A percentile compares a stretch with the other conserved stretches of the same genome.
Evolutionary conservation across 306 rosid species (phyloP).

Genomic region (Parietaria judaica): DNA sequence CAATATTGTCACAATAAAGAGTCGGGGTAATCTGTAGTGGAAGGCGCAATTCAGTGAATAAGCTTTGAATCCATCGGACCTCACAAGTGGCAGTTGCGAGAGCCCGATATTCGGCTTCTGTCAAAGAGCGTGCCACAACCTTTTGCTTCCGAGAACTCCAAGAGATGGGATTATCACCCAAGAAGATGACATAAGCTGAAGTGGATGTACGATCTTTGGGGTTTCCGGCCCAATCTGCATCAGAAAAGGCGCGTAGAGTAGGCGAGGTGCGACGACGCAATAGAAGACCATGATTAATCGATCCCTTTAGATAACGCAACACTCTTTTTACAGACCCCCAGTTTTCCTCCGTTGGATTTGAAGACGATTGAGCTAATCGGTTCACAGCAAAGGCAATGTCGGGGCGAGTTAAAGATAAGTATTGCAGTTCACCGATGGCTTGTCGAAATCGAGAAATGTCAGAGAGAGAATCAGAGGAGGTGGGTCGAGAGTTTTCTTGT

Average conservation of each 20-base stretch:
- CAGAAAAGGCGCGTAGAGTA: not conserved
- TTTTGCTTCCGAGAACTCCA: not conserved
- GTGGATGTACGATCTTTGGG: not conserved
- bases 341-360: not conserved
- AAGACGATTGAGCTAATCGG: not conserved
- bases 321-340: not conserved
- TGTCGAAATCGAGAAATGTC: not conserved
- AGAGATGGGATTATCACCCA: not conserved
- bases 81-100: too few species aligned
- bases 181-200: not conserved
- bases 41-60: too few species aligned
- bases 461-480: not conserved
- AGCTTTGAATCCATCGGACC: too few species aligned
- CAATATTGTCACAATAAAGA: too few species aligned
- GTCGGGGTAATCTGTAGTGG: too few species aligned
- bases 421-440: not conserved
- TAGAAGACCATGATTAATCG: not conserved
- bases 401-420: not conserved
- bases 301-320: not conserved
- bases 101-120: too few species aligned
- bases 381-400: not conserved
- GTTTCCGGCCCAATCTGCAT: not conserved
- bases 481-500: not conserved
- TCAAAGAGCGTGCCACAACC: not conserved
- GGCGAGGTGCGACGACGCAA: not conserved